Evolutionary conservation across 805 yeast species (phyloP), one percentile per base, ranked within the genome.

Genomic region (Cyberlindnera suaveolens): DNA sequence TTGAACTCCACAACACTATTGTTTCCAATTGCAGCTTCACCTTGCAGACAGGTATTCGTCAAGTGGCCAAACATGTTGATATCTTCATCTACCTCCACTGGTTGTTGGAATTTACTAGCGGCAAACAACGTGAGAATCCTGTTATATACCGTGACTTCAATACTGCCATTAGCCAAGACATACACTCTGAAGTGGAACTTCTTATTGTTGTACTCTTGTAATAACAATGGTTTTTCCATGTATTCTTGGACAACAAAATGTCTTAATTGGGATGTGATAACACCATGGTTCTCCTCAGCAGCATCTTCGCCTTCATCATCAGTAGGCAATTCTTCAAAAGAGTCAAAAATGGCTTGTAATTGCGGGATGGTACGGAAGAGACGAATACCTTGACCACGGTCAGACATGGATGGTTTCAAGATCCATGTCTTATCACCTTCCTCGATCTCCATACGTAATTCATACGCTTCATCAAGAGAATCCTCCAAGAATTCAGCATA

Each of bases 401-500:
- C 99, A 56, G 95, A 85, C 96, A 93, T 89, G 50, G 96, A 81
- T 14, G 99, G 99, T 60, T 93, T 93, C 60, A 93, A 71, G 32
- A 93, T 93, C 90, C 95, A 91, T 38, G 82, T 76, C 50, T 75
- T 78, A 15, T 68, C 72, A 13, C 76, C 77, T 10, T 63, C 60
- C 46, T 81, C 82, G 30, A 93, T 66, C 52, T 85, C 96, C 41
- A 82, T 83, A 45, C 96, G 67, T 39, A 93, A 69, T 57, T 91
- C 99, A 68, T 85, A 90, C 32, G 85, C 81, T 55, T 93, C 99
- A 61, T 91, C 98, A 37, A 93, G 68, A 0, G 96, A 75, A 59
- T 93, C 99, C 54, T 93, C 98, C 40, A 93, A 67, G 54, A 93
- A 93, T 61, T 93, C 99, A 1, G 98, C 97, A 63, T 87, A 93